Base-by-base conservation (phyloP, 2,329 filamentous ascomycete species). In the Cryphonectria carpinicola region DNA sequence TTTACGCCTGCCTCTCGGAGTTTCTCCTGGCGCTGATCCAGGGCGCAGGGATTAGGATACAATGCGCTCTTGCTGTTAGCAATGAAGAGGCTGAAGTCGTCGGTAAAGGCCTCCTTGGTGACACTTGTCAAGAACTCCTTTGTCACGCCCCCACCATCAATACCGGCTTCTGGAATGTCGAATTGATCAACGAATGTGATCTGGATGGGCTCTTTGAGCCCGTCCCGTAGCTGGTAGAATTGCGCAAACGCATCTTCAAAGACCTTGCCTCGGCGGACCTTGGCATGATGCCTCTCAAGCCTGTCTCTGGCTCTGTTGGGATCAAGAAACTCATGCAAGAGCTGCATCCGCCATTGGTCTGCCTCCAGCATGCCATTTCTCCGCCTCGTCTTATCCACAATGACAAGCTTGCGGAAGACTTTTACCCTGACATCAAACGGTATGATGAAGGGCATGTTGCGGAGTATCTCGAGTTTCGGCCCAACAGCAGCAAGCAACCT, bases 101-200 rank as follows among this genome's bases (percentile, higher is more conserved):
- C 82, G 3, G 87, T 87, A 77, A 98, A 97, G 0, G 94, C 94
- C 79, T 98, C 93, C 28, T 87, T 90, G 1, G 94, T 97, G 65
- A 97, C 89, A 73, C 93, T 96, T 0, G 91, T 97, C 17, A 99
- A 85, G 73, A 99, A 99, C 77, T 99, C 96, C 76, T 99, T 99
- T 1, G 95, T 98, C 11, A 99, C 96, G 73, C 96, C 96, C 11
- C 96, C 96, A 0, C 96, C 96, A 78, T 99, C 96, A 69, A 99
- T 98, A 13, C 96, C 96, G 17, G 95, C 95, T 81, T 99, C 96
- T 10, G 89, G 86, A 1, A 91, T 89, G 72, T 92, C 93, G 75
- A 97, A 99, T 71, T 94, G 88, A 78, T 99, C 96, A 60, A 98
- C 90, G 79, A 99, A 99, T 0, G 93, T 96, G 76, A 99, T 98